Evolutionary conservation across 2,329 filamentous ascomycete species (phyloP).

Genomic region (Ambrosiella xylebori): DNA sequence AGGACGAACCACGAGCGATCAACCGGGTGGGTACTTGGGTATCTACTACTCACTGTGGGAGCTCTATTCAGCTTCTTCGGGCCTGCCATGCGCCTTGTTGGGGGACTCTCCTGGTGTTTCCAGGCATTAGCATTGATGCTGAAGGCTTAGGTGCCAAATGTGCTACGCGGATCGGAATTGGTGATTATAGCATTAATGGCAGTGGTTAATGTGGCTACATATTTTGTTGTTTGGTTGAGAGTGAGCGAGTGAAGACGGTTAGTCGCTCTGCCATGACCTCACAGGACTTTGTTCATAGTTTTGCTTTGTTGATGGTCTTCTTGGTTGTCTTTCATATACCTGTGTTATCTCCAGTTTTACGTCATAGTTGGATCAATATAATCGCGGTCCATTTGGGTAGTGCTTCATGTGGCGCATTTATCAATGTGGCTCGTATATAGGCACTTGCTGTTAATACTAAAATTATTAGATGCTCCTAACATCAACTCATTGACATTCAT

Average conservation of each 20-base stretch:
- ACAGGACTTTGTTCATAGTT: constrained; percentile 7
- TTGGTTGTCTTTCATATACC: constrained; percentile 1
- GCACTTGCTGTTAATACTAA: no score
- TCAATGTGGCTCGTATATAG: no score
- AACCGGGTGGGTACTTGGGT: constrained; percentile 10
- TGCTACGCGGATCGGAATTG: not conserved
- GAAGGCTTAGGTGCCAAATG: constrained; percentile 3
- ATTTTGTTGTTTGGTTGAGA: not conserved
- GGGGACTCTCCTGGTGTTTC: constrained; percentile 13
- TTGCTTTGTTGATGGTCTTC: not conserved
- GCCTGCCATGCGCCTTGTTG: constrained; percentile 9
- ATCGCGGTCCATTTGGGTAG: not conserved
- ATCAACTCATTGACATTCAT: no score
- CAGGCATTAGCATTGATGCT: constrained; percentile 10
- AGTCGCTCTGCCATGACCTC: constrained; percentile 4
- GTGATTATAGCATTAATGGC: not conserved
- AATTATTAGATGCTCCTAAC: no score
- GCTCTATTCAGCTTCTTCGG: constrained; percentile 13
- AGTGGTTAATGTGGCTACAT: not conserved
- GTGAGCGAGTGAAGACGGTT: not conserved
- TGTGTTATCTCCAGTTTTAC: not conserved
- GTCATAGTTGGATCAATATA: not conserved
- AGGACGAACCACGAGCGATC: not conserved
- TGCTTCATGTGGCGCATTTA: no score
- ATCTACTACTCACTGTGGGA: constrained; percentile 9